phyloP scores from a whole-genome alignment of 768 basidiomycete species.

The Boletus sp. region DNA sequence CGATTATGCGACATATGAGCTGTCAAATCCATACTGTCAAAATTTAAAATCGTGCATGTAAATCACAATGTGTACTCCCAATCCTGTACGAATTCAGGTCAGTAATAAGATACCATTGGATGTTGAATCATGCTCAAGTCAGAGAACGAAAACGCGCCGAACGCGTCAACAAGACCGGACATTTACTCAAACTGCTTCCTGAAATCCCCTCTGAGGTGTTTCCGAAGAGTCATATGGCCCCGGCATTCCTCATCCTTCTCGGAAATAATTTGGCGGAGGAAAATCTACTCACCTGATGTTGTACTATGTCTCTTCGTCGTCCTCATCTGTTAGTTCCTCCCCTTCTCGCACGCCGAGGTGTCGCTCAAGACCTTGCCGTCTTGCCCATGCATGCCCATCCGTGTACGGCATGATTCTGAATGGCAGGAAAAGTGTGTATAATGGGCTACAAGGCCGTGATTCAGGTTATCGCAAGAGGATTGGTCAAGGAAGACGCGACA shows the following conservation, averaged over 20 bases:
- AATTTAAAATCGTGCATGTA: no score
- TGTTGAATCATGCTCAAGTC: constrained; percentile 5
- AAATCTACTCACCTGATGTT: constrained; percentile 3
- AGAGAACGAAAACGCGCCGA: constrained; percentile 19
- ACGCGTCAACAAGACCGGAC: constrained; percentile 18
- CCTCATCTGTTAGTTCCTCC: constrained; percentile 90
- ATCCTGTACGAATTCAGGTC: background rate
- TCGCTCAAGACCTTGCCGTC: constrained; percentile 58
- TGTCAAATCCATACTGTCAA: no score
- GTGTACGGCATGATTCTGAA: constrained; percentile 77
- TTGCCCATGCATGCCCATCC: constrained; percentile 81
- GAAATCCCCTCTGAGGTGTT: constrained; percentile 18
- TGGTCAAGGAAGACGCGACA: constrained; percentile 33
- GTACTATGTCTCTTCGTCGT: constrained; percentile 35
- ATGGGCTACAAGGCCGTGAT: constrained; percentile 47
- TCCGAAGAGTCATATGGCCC: constrained; percentile 83
- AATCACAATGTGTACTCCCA: no score
- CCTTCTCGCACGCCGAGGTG: constrained; percentile 66
- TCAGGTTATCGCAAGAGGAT: background rate
- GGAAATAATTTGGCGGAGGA: background rate
- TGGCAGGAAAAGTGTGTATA: constrained; percentile 80
- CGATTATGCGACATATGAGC: no score
- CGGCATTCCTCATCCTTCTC: constrained; percentile 56
- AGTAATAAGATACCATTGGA: background rate
- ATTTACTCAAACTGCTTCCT: constrained; percentile 25